Evolutionary conservation across 371 early-diverging fungal genomes (phyloP).

Genomic region (Mortierella sp.): DNA sequence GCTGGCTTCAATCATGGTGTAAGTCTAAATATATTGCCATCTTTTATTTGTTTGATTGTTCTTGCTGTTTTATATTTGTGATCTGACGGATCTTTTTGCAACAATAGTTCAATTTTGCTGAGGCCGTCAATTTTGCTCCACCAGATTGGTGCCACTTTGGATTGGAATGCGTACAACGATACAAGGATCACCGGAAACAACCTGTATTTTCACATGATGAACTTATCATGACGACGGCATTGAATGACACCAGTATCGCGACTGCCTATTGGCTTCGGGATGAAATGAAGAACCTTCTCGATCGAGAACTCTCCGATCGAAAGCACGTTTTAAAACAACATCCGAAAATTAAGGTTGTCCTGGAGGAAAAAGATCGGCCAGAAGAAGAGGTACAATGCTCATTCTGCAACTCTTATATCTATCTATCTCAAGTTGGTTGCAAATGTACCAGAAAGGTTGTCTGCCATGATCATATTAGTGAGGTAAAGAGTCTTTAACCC

Average conservation of each 20-base stretch:
- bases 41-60: neutral
- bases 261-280: conserved; percentile 70
- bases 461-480: conserved; percentile 71
- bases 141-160: conserved; percentile 92
- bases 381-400: conserved; percentile 79
- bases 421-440: conserved; percentile 77
- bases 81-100: neutral
- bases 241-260: conserved; percentile 60
- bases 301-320: conserved; percentile 71
- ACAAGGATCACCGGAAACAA: conserved; percentile 79
- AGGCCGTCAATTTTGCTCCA: conserved; percentile 97
- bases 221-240: conserved; percentile 74
- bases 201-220: conserved; percentile 97
- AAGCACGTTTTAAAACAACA: conserved; percentile 57
- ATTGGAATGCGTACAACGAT: conserved; percentile 80
- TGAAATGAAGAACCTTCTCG: conserved; percentile 68
- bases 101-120: conserved; percentile 88
- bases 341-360: conserved; percentile 53
- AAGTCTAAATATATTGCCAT: conserved; percentile 29
- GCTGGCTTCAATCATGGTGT: conserved; percentile 97
- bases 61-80: neutral
- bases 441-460: conserved; percentile 70
- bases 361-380: conserved; percentile 60
- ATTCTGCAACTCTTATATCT: conserved; percentile 78
- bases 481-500: conserved; percentile 27